Conservation (phyloP, 2,329 filamentous ascomycete species). For the Tolypocladium amazonense region DNA sequence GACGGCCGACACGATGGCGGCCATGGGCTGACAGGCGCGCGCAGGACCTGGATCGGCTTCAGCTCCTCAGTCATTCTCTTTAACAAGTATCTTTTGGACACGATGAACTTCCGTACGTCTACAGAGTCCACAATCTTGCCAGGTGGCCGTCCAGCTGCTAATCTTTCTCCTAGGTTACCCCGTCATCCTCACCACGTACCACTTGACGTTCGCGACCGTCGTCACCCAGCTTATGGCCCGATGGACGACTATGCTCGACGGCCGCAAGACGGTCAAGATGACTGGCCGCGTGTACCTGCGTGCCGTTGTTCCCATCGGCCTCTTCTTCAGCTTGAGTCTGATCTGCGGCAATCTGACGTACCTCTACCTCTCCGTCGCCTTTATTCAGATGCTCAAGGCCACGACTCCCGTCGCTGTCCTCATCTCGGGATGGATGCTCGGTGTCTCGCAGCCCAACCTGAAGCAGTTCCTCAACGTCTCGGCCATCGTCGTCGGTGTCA, state of each 20-base stretch:
- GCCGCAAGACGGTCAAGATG: slow-evolving; percentile 95
- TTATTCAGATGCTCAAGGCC: slow-evolving; percentile 99
- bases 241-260: slow-evolving; percentile 82
- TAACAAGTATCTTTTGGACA: slow-evolving; percentile 97
- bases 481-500: slow-evolving; percentile 85
- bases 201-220: slow-evolving; percentile 82
- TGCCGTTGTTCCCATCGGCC: slow-evolving; percentile 86
- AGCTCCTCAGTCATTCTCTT: slow-evolving; percentile 94
- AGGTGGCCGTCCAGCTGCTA: slow-evolving; percentile 10
- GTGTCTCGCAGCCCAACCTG: slow-evolving; percentile 72
- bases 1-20: background rate
- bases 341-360: slow-evolving; percentile 97
- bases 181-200: slow-evolving; percentile 89
- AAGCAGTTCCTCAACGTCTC: slow-evolving; percentile 89
- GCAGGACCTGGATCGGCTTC: slow-evolving; percentile 81
- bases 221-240: slow-evolving; percentile 91
- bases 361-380: slow-evolving; percentile 87
- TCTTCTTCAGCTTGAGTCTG: slow-evolving; percentile 92
- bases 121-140: slow-evolving; percentile 1
- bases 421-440: slow-evolving; percentile 78
- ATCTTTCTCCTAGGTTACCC: slow-evolving; percentile 44
- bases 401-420: slow-evolving; percentile 92
- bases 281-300: slow-evolving; percentile 86
- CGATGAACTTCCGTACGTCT: slow-evolving; percentile 57
- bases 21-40: background rate